A percentile compares a stretch with the other conserved stretches of the same genome.
Conservation (phyloP, 345 rosid genomes). For the Citrus mangshanensis region DNA sequence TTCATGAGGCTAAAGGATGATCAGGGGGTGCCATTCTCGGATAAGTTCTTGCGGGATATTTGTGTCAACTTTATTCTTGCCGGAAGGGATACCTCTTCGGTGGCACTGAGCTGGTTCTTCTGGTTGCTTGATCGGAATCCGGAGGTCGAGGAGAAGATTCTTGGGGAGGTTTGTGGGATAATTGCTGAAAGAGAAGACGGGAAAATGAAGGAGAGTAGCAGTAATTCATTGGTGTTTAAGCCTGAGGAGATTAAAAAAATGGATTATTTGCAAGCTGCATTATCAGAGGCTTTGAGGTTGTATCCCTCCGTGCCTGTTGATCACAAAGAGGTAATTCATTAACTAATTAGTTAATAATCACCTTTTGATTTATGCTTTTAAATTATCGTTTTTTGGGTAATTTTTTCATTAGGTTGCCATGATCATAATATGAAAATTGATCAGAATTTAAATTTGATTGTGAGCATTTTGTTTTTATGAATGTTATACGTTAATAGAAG, state of each 20-base stretch:
- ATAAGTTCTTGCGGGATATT: slow-evolving; percentile 82
- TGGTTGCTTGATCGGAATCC: slow-evolving; percentile 79
- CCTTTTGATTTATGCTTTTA: neutral
- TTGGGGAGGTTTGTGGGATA: slow-evolving; percentile 54
- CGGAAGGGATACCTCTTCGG: slow-evolving; percentile 96
- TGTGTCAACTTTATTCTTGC: slow-evolving; percentile 95
- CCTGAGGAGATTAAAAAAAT: slow-evolving; percentile 93
- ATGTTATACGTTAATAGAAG: too few relatives aligned
- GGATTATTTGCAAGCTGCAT: slow-evolving; percentile 94
- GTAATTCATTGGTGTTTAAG: slow-evolving; percentile 35
- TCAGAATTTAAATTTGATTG: too few relatives aligned
- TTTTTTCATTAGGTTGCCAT: too few relatives aligned
- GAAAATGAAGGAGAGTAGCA: slow-evolving; percentile 11
- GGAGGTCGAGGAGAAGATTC: slow-evolving; percentile 54
- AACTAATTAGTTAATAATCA: neutral
- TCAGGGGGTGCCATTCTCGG: slow-evolving; percentile 52
- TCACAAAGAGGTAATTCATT: slow-evolving; percentile 80
- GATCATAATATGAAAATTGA: neutral
- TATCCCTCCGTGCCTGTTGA: slow-evolving; percentile 97
- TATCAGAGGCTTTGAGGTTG: slow-evolving; percentile 86
- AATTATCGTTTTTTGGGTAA: too few relatives aligned
- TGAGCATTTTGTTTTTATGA: too few relatives aligned
- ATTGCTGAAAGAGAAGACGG: slow-evolving; percentile 41
- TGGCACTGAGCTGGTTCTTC: slow-evolving; percentile 91
- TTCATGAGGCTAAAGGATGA: slow-evolving; percentile 64